Conservation (phyloP, 805 yeast species). For the Teunomyces atbi region DNA sequence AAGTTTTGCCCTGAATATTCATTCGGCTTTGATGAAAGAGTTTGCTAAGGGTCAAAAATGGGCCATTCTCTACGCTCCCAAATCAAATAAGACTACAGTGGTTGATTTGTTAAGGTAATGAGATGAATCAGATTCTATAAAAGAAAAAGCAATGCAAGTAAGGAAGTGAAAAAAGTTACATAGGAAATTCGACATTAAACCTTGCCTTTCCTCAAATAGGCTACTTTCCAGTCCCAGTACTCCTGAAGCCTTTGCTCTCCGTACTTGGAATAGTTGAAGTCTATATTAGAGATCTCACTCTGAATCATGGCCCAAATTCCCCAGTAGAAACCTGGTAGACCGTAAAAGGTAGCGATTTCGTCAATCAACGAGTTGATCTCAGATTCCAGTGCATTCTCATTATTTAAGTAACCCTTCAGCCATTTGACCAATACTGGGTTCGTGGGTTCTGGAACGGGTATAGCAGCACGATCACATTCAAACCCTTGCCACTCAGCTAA, state of each 20-base stretch:
- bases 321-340: slow-evolving; percentile 83
- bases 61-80: slow-evolving; percentile 78
- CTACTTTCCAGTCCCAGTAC: slow-evolving; percentile 65
- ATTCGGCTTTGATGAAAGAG: slow-evolving; percentile 71
- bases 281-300: slow-evolving; percentile 63
- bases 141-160: neutral
- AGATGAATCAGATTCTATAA: neutral
- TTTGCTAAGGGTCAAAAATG: slow-evolving; percentile 66
- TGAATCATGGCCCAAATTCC: slow-evolving; percentile 83
- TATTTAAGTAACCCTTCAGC: slow-evolving; percentile 55
- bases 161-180: slow-evolving; percentile 1
- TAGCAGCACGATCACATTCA: slow-evolving; percentile 59
- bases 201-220: slow-evolving; percentile 6
- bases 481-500: slow-evolving; percentile 83
- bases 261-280: slow-evolving; percentile 66
- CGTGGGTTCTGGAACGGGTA: slow-evolving; percentile 49
- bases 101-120: slow-evolving; percentile 24
- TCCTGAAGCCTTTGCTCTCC: slow-evolving; percentile 60
- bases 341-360: slow-evolving; percentile 63
- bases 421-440: slow-evolving; percentile 52
- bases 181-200: neutral
- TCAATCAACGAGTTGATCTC: slow-evolving; percentile 46
- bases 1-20: slow-evolving; percentile 74
- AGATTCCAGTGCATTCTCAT: slow-evolving; percentile 22
- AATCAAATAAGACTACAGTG: slow-evolving; percentile 59